phyloP scores from a whole-genome alignment of 805 yeast genomes.

The Komagataella pastoris region DNA sequence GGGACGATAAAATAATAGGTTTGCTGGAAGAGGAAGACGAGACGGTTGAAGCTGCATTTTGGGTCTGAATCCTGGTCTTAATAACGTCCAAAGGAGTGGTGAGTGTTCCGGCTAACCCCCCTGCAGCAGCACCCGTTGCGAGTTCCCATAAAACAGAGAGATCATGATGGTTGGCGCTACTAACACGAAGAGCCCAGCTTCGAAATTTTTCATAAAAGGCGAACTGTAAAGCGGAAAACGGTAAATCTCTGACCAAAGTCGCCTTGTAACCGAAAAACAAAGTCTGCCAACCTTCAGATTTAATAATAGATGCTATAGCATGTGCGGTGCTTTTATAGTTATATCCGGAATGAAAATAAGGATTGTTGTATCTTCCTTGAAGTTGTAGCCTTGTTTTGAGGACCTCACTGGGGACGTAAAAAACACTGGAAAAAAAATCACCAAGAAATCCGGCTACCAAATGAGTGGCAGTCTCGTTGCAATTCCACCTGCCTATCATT shows the following conservation, averaged over 20 bases:
- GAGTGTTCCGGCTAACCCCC: constrained; percentile 78
- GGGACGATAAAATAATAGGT: constrained; percentile 14
- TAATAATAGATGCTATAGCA: constrained; percentile 53
- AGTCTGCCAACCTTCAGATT: constrained; percentile 61
- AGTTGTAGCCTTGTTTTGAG: constrained; percentile 85
- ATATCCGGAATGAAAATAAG: constrained; percentile 69
- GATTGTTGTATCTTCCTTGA: constrained; percentile 81
- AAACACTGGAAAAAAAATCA: constrained; percentile 76
- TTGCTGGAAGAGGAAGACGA: constrained; percentile 1
- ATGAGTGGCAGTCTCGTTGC: constrained; percentile 73
- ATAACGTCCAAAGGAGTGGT: constrained; percentile 91
- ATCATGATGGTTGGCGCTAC: constrained; percentile 22
- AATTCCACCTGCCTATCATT: constrained; percentile 44
- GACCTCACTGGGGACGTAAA: constrained; percentile 93
- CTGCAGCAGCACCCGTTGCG: constrained; percentile 88
- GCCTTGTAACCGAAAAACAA: constrained; percentile 90
- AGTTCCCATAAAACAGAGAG: constrained; percentile 53
- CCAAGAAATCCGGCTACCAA: constrained; percentile 86
- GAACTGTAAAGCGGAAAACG: constrained; percentile 91
- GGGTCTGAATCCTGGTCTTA: constrained; percentile 89
- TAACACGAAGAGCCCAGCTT: constrained; percentile 33
- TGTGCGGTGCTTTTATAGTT: constrained; percentile 66
- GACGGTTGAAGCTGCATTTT: constrained; percentile 12
- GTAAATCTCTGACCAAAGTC: constrained; percentile 82
- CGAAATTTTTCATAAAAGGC: constrained; percentile 87